These are phyloP conservation scores for Eutrema japonicum DNA, from an alignment of 345 rosid species.

Conservation along the genomic window DNA sequence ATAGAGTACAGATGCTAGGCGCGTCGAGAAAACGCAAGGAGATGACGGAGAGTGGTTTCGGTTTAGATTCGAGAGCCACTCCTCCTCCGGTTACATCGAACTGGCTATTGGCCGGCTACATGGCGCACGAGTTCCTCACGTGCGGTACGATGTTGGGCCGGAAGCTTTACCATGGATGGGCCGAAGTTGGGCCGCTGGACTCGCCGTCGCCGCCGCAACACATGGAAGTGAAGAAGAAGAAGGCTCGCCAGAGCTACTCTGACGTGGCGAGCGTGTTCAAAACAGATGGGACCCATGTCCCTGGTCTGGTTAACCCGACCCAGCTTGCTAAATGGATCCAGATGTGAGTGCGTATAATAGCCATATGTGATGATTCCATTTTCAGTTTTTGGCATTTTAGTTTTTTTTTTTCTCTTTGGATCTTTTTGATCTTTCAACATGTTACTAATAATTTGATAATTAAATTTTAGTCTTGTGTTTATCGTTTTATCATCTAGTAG, in stretches of 20 bases:
- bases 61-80: slow-evolving; percentile 16
- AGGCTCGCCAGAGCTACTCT: slow-evolving; percentile 49
- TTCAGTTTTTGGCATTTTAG: neutral
- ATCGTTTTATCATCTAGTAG: neutral
- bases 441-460: neutral
- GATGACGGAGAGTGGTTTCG: slow-evolving; percentile 44
- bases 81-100: slow-evolving; percentile 38
- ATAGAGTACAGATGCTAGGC: slow-evolving; percentile 45
- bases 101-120: slow-evolving; percentile 66
- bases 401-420: slow-evolving; percentile 4
- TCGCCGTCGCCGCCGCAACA: slow-evolving; percentile 37
- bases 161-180: slow-evolving; percentile 47
- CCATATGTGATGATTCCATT: neutral
- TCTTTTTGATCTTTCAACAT: neutral
- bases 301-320: slow-evolving; percentile 70
- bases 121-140: slow-evolving; percentile 71
- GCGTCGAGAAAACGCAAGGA: slow-evolving; percentile 60
- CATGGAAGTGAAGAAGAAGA: slow-evolving; percentile 34
- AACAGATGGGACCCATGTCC: slow-evolving; percentile 63
- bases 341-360: slow-evolving; percentile 42
- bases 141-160: slow-evolving; percentile 65
- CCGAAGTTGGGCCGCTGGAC: slow-evolving; percentile 40
- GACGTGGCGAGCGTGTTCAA: slow-evolving; percentile 73
- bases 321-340: slow-evolving; percentile 76
- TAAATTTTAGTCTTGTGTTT: neutral